A percentile compares a stretch with the other conserved stretches of the same genome.
phyloP scores from a whole-genome alignment of 805 yeast genomes.

The Starmerella sp. region DNA sequence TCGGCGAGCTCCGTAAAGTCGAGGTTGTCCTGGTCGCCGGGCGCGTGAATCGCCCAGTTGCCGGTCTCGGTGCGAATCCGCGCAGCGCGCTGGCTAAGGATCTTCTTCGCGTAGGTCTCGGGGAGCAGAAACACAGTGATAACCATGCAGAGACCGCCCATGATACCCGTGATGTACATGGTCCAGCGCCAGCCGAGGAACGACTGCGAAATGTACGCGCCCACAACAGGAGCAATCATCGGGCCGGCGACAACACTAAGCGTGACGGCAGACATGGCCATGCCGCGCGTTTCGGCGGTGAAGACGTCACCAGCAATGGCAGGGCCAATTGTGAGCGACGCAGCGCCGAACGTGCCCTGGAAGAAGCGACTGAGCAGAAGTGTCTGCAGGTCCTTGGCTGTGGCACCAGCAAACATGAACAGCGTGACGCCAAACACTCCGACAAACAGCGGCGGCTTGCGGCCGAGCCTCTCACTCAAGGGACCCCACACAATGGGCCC shows the following conservation, averaged over 20 bases:
- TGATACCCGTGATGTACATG: conserved; percentile 55
- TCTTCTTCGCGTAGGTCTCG: conserved; percentile 65
- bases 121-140: conserved; percentile 37
- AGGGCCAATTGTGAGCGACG: conserved; percentile 74
- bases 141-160: conserved; percentile 37
- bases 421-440: conserved; percentile 46
- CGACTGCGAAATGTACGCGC: conserved; percentile 52
- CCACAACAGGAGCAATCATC: conserved; percentile 67
- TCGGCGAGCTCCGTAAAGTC: conserved; percentile 33
- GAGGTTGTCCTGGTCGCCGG: conserved; percentile 36
- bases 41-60: conserved; percentile 74
- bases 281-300: conserved; percentile 55
- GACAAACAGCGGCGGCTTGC: conserved; percentile 48
- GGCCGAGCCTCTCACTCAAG: conserved; percentile 64
- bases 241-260: conserved; percentile 65
- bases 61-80: conserved; percentile 55
- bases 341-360: conserved; percentile 74
- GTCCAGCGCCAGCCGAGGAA: conserved; percentile 80
- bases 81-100: conserved; percentile 52
- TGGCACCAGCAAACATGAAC: conserved; percentile 64
- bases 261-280: conserved; percentile 59
- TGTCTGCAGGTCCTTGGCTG: conserved; percentile 70
- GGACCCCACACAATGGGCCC: conserved; percentile 93
- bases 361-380: conserved; percentile 61
- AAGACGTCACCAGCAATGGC: conserved; percentile 80